Conservation (phyloP, 306 rosid genomes). For the Rubus idaeus region DNA sequence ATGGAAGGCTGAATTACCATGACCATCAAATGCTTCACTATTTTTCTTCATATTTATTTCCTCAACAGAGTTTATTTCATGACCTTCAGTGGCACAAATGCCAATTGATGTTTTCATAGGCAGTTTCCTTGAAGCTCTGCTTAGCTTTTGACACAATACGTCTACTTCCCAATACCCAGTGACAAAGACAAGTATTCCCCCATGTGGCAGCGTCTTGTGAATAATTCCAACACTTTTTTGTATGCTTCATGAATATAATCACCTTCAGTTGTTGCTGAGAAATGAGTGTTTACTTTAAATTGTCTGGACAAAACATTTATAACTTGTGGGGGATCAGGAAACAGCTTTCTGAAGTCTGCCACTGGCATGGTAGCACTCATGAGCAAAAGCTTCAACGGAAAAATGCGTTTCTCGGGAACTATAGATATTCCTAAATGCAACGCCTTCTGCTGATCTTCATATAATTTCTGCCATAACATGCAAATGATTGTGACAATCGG, state of each 20-base stretch:
- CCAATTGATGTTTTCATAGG: constrained; percentile 38
- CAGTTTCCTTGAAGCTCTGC: constrained; percentile 62
- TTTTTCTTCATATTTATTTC: constrained; percentile 59
- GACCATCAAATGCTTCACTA: constrained; percentile 71
- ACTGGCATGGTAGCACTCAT: constrained; percentile 96
- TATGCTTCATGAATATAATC: constrained; percentile 82
- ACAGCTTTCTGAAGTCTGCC: constrained; percentile 74
- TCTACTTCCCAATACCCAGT: constrained; percentile 91
- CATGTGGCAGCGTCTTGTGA: constrained; percentile 84
- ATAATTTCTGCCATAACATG: constrained; percentile 40
- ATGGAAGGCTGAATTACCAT: constrained; percentile 37
- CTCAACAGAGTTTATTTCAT: constrained; percentile 36
- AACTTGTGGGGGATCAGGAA: constrained; percentile 63
- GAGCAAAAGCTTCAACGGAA: constrained; percentile 82
- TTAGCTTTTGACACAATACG: constrained; percentile 73
- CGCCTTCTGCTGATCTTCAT: constrained; percentile 45
- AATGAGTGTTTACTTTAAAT: constrained; percentile 71
- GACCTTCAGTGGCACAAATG: constrained; percentile 27
- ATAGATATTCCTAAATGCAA: constrained; percentile 51
- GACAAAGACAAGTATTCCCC: constrained; percentile 84
- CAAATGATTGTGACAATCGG: background rate
- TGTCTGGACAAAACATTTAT: constrained; percentile 85
- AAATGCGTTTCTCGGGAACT: constrained; percentile 50
- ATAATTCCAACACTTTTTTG: constrained; percentile 79
- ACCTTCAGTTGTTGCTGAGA: constrained; percentile 64